Base-by-base conservation (phyloP, 345 rosid species). In the Populus davidiana region DNA sequence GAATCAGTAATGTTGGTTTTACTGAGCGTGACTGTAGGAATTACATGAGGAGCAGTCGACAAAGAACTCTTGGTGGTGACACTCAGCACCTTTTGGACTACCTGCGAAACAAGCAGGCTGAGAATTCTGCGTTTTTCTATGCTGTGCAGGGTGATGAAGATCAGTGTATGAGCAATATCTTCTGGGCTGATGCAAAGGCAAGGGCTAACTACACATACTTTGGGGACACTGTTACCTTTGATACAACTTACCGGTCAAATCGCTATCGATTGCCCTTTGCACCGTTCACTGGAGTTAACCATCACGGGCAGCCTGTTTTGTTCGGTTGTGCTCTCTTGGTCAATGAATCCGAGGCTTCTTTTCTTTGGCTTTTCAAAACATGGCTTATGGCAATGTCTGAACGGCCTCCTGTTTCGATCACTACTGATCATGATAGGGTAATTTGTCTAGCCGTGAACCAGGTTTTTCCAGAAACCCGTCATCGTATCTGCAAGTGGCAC, bases 401-500 rank as follows among this genome's bases (percentile, higher is more conserved):
- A 41, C 82, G 73, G 47, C 84, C 85, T 75, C 92, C 90, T 50
- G 78, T 78, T 67, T 87, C 92, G 13, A 86, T 89, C 72, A 87
- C 90, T 62, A 83, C 92, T 39, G 90, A 89, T 63, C 88, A 83
- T 52, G 92, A 89, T 73, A 70, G 83, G 5, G 87, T 83, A 27
- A 85, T 89, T 71, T 76, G 90, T 17, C 76, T 85, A 5, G 92
- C 92, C 62, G 68, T 89, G 61, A 78, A 66, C 76, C 90, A 89
- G 81, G 92, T 87, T 70, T 86, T 87, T 73, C 90, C 92, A 3
- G 79, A 62, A 31, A 83, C 90, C 20, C 90, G 90, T 17, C 92
- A 87, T 16, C 81, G 92, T 16, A 87, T 89, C 49, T 86, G 90
- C 82, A 89, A 87, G 70, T 89, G 92, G 92, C 89, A 89, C 73